A percentile compares a stretch with the other conserved stretches of the same genome.
Conservation (phyloP, 2,329 filamentous ascomycete species). For the Pyricularia grisea region DNA sequence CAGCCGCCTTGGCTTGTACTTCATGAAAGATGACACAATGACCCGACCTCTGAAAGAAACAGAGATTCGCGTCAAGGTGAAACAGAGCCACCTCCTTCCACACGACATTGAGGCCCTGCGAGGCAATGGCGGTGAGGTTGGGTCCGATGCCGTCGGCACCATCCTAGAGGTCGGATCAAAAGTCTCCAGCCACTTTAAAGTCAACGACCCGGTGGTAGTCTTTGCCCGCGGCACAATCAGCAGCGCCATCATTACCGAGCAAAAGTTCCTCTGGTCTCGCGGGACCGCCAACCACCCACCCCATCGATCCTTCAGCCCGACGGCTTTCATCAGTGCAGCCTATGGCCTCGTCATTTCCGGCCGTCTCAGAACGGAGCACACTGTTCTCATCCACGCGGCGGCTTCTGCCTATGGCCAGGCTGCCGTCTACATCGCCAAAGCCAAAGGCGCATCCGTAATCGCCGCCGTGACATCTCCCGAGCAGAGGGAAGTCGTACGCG, state of each 20-base stretch:
- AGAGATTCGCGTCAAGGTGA: conserved; percentile 31
- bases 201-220: conserved; percentile 32
- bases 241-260: conserved; percentile 22
- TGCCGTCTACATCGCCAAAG: conserved; percentile 28
- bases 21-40: conserved; percentile 9
- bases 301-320: conserved; percentile 20
- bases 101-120: conserved; percentile 24
- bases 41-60: conserved; percentile 14
- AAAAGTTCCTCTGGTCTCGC: conserved; percentile 21
- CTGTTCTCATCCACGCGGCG: conserved; percentile 32
- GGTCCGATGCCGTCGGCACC: conserved; percentile 28
- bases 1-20: conserved; percentile 10
- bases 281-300: conserved; percentile 15
- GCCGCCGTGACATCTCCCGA: conserved; percentile 22
- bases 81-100: conserved; percentile 22
- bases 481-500: conserved; percentile 27
- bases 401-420: conserved; percentile 32
- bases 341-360: conserved; percentile 28
- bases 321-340: conserved; percentile 30
- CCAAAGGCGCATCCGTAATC: conserved; percentile 28
- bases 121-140: conserved; percentile 5
- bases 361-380: conserved; percentile 16
- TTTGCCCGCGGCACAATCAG: conserved; percentile 26
- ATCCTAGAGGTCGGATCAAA: conserved; percentile 24
- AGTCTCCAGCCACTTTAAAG: conserved; percentile 17